Evolutionary conservation across 2,329 filamentous ascomycete genomes (phyloP), one percentile per base, ranked within the genome.

Genomic region (Akanthomyces dipterigenus): DNA sequence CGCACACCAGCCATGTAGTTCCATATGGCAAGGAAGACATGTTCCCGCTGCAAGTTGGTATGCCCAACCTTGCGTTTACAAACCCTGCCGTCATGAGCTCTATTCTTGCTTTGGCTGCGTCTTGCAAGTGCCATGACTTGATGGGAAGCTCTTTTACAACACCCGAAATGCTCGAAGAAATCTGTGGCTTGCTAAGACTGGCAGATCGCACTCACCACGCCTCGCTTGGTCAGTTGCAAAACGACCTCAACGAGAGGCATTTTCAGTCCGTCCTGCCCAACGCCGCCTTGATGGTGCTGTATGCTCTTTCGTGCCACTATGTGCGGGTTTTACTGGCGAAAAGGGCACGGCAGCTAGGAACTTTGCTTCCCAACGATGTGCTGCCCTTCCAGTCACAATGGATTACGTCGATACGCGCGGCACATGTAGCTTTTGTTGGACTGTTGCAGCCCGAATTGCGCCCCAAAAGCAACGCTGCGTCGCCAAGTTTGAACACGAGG

Each of bases 281-380:
- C 55, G 74, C 75, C 0, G 71, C 76, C 0, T 63, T 78, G 11
- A 78, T 78, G 76, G 74, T 75, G 3, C 68, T 78, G 26, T 77
- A 77, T 20, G 73, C 70, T 0, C 75, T 72, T 0, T 73, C 71
- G 0, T 77, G 70, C 42, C 76, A 78, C 42, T 68, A 65, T 14
- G 65, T 73, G 9, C 71, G 76, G 1, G 72, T 77, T 2, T 68
- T 68, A 22, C 64, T 77, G 4, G 65, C 70, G 0, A 65, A 67
- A 20, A 64, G 64, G 5, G 67, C 70, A 16, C 65, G 64, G 16
- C 43, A 50, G 1, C 40, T 18, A 16, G 65, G 65, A 7, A 62
- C 53, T 7, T 51, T 49, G 18, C 60, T 70, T 16, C 64, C 63
- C 20, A 60, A 45, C n/a, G 67, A 71, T n/a, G 45, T 74, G 16